phyloP scores from a whole-genome alignment of 2,329 filamentous ascomycete genomes.

The Sporothrix inflata region DNA sequence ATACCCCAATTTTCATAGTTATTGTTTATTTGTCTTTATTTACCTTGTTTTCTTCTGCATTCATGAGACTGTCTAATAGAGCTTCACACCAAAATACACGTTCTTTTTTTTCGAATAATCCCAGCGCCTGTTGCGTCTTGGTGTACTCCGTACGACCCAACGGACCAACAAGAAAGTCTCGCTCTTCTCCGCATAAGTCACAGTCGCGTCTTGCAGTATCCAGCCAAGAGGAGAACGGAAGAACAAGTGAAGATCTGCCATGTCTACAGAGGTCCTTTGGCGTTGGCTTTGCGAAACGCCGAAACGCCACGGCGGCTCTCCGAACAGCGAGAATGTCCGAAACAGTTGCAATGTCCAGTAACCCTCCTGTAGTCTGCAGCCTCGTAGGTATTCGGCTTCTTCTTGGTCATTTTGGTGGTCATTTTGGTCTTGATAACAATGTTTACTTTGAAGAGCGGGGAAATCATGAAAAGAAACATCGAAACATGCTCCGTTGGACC shows the following conservation, averaged over 20 bases:
- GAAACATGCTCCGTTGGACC: neutral
- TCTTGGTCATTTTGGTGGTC: neutral
- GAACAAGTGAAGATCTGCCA: neutral
- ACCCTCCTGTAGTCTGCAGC: neutral
- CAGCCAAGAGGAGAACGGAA: neutral
- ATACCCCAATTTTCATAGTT: slow-evolving; percentile 26
- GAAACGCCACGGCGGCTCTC: neutral
- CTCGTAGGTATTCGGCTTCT: neutral
- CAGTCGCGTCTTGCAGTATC: neutral
- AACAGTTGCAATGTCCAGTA: neutral
- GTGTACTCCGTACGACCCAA: too few relatives aligned
- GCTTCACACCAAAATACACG: neutral
- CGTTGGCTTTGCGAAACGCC: neutral
- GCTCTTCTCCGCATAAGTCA: neutral
- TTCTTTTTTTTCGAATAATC: neutral
- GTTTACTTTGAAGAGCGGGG: neutral
- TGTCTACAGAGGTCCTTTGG: neutral
- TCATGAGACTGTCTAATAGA: slow-evolving; percentile 16
- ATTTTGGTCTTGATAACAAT: neutral
- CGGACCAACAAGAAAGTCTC: too few relatives aligned
- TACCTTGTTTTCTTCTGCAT: neutral
- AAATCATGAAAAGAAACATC: neutral
- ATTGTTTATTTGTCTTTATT: neutral
- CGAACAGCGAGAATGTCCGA: neutral
- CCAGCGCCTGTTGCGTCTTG: too few relatives aligned